Conservation (phyloP, 1,284 basidiomycete species). For the Rhodotorula sp. region DNA sequence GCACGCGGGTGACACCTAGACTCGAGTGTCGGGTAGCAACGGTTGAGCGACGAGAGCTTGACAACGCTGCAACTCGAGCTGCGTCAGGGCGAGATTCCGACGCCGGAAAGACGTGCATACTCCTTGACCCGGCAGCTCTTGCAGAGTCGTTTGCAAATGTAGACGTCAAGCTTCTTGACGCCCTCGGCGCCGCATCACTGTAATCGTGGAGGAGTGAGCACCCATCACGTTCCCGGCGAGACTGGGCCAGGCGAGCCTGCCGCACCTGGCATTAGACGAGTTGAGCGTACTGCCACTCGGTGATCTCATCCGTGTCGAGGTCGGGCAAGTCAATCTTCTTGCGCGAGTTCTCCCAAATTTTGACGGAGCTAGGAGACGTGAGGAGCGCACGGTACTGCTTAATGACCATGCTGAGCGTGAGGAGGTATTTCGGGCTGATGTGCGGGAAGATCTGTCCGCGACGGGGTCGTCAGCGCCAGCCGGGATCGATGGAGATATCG, state of each 20-base stretch:
- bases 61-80: neutral
- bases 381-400: slow-evolving; percentile 14
- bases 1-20: no score
- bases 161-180: neutral
- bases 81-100: neutral
- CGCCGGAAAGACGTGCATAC: neutral
- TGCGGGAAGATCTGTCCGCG: slow-evolving; percentile 11
- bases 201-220: no score
- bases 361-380: neutral
- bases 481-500: no score
- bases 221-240: no score
- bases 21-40: neutral
- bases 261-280: slow-evolving; percentile 12
- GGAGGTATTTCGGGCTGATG: slow-evolving; percentile 8
- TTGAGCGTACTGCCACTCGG: slow-evolving; percentile 8
- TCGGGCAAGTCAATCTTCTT: neutral
- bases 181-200: neutral
- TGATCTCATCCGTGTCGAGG: neutral
- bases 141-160: slow-evolving; percentile 1
- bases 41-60: neutral
- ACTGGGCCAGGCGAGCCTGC: no score
- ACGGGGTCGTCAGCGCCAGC: neutral
- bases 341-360: slow-evolving; percentile 14
- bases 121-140: neutral
- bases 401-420: neutral